phyloP scores from a whole-genome alignment of 495 filamentous ascomycete genomes.

The Massariosphaeria phaeospora region DNA sequence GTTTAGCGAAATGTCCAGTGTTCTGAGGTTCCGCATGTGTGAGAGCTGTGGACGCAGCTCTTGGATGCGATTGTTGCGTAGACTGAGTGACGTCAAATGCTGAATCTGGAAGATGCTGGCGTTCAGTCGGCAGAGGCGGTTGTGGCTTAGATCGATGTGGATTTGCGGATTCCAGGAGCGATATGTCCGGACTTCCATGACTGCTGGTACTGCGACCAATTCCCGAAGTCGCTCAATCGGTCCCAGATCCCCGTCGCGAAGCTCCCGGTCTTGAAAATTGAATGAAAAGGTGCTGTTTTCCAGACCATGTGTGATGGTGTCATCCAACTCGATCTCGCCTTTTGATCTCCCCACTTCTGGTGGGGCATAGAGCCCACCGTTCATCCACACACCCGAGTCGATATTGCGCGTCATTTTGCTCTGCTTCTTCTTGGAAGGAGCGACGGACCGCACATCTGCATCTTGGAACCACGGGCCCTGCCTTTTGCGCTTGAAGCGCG shows the following conservation, averaged over 20 bases:
- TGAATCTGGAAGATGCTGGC: constrained; percentile 12
- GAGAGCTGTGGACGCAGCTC: constrained; percentile 12
- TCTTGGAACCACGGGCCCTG: constrained; percentile 4
- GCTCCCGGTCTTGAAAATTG: not conserved
- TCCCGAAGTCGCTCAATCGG: too few species aligned
- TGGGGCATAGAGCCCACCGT: not conserved
- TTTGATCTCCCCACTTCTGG: not conserved
- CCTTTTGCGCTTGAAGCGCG: constrained; percentile 15
- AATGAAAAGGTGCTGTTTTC: not conserved
- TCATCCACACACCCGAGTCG: constrained; percentile 3
- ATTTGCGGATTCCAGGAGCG: constrained; percentile 14
- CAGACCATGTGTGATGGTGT: not conserved
- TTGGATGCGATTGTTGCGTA: constrained; percentile 5
- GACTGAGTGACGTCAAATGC: constrained; percentile 7
- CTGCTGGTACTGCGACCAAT: not conserved
- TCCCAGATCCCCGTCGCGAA: constrained; percentile 1
- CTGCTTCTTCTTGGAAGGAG: not conserved
- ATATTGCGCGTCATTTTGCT: not conserved
- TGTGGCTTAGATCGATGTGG: constrained; percentile 5
- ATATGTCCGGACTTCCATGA: constrained; percentile 6
- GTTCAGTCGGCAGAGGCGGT: not conserved
- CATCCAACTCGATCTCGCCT: not conserved
- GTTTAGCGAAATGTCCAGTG: constrained; percentile 6
- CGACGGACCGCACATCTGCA: not conserved
- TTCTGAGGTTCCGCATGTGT: not conserved